These are phyloP conservation scores for Hypoxylon rickii DNA, from an alignment of 495 filamentous ascomycete genomes.

Conservation along the genomic window DNA sequence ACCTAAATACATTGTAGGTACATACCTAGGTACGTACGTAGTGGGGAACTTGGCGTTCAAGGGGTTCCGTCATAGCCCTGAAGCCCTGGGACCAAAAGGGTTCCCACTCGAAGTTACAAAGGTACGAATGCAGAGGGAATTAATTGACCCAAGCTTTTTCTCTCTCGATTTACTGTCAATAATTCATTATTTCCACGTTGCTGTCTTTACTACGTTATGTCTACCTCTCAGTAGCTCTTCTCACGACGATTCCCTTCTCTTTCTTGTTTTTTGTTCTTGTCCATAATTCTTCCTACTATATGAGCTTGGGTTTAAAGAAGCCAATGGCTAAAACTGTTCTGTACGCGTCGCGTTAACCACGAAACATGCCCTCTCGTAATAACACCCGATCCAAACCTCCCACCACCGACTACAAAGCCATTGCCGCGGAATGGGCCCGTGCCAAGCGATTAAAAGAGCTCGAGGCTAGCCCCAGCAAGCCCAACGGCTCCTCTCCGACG, in stretches of 20 bases:
- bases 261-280: slow-evolving; percentile 9
- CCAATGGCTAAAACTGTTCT: slow-evolving; percentile 33
- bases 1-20: no score
- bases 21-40: slow-evolving; percentile 6
- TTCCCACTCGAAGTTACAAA: slow-evolving; percentile 1
- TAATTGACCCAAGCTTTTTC: neutral
- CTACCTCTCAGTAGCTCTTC: slow-evolving; percentile 8
- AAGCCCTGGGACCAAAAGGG: neutral
- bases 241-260: slow-evolving; percentile 15
- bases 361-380: slow-evolving; percentile 32
- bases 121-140: no score
- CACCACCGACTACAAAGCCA: slow-evolving; percentile 45
- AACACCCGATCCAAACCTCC: slow-evolving; percentile 33
- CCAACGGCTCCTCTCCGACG: slow-evolving; percentile 7
- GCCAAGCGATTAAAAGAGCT: slow-evolving; percentile 51
- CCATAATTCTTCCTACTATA: slow-evolving; percentile 9
- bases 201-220: slow-evolving; percentile 1
- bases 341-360: slow-evolving; percentile 25
- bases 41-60: no score
- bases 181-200: no score
- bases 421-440: slow-evolving; percentile 52
- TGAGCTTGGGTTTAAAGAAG: slow-evolving; percentile 7
- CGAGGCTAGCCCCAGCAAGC: slow-evolving; percentile 33
- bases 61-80: no score
- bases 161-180: no score